A percentile compares a stretch with the other conserved stretches of the same genome.
Conservation (phyloP, 164 flowering plant genomes). For the Nelumbo lutea region DNA sequence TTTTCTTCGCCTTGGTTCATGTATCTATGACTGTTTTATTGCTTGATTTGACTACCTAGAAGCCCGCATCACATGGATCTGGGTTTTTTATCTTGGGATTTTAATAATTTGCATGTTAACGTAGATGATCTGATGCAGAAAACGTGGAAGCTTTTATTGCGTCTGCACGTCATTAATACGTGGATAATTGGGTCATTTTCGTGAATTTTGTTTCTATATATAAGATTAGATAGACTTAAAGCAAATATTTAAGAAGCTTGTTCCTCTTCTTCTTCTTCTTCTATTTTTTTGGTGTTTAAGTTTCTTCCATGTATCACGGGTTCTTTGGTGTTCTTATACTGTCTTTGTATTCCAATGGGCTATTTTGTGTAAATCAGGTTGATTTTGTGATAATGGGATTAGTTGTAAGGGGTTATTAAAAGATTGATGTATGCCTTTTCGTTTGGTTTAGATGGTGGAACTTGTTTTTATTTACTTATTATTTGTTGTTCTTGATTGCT, state of each 20-base stretch:
- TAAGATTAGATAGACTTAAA: too few relatives aligned
- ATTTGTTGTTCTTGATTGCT: too few relatives aligned
- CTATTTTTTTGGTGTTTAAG: not conserved
- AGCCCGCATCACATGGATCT: conserved; percentile 1
- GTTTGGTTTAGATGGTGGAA: too few relatives aligned
- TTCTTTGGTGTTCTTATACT: too few relatives aligned
- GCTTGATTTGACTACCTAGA: not conserved
- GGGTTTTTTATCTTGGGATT: not conserved
- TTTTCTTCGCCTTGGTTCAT: not conserved
- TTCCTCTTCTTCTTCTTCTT: not conserved
- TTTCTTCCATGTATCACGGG: too few relatives aligned
- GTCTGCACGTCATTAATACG: not conserved
- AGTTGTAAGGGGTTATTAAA: too few relatives aligned
- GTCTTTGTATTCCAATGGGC: too few relatives aligned
- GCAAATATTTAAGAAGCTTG: too few relatives aligned
- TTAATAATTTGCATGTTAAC: not conserved
- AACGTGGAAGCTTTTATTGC: not conserved
- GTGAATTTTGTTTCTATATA: not conserved
- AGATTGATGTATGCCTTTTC: too few relatives aligned
- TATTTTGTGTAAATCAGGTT: too few relatives aligned
- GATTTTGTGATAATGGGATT: too few relatives aligned
- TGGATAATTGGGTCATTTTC: not conserved
- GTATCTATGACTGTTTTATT: not conserved
- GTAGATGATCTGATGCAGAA: not conserved
- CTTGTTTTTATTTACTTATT: too few relatives aligned